phyloP scores from a whole-genome alignment of 768 basidiomycete species.

The Suillus bovinus region DNA sequence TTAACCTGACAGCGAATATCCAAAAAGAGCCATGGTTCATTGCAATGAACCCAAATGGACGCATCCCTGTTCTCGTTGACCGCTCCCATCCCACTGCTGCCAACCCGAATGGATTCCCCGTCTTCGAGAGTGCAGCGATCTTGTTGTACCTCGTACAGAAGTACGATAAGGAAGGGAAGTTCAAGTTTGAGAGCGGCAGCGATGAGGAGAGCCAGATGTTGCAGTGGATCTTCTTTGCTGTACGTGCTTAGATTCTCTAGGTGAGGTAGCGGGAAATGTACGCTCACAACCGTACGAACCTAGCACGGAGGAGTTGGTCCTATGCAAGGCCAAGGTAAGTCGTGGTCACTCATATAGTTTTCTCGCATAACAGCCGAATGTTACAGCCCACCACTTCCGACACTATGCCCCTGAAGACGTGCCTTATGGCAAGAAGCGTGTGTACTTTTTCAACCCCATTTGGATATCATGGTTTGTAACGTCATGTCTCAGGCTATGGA shows the following conservation, averaged over 20 bases:
- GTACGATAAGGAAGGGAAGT: slow-evolving; percentile 75
- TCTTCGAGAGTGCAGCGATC: slow-evolving; percentile 83
- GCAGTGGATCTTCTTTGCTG: slow-evolving; percentile 88
- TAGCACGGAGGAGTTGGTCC: slow-evolving; percentile 85
- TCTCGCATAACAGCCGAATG: slow-evolving; percentile 14
- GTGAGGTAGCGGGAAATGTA: not conserved
- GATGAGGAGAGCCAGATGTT: slow-evolving; percentile 70
- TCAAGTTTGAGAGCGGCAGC: slow-evolving; percentile 61
- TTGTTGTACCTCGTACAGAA: slow-evolving; percentile 79
- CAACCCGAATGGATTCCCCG: slow-evolving; percentile 50
- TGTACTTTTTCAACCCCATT: slow-evolving; percentile 17
- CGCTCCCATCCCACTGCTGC: slow-evolving; percentile 37
- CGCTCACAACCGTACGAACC: slow-evolving; percentile 8
- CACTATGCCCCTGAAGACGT: slow-evolving; percentile 64
- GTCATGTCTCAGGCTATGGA: slow-evolving; percentile 54
- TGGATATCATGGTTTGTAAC: slow-evolving; percentile 19
- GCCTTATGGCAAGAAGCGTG: slow-evolving; percentile 67
- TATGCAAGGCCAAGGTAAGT: slow-evolving; percentile 75
- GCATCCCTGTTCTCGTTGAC: slow-evolving; percentile 71
- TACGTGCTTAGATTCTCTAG: slow-evolving; percentile 27
- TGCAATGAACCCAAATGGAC: slow-evolving; percentile 68
- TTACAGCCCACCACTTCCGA: slow-evolving; percentile 68
- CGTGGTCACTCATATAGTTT: not conserved
- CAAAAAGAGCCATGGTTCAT: slow-evolving; percentile 87
- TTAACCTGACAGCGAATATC: slow-evolving; percentile 62